Base-by-base conservation (phyloP, 805 yeast species). In the Candida silvicultrix region DNA sequence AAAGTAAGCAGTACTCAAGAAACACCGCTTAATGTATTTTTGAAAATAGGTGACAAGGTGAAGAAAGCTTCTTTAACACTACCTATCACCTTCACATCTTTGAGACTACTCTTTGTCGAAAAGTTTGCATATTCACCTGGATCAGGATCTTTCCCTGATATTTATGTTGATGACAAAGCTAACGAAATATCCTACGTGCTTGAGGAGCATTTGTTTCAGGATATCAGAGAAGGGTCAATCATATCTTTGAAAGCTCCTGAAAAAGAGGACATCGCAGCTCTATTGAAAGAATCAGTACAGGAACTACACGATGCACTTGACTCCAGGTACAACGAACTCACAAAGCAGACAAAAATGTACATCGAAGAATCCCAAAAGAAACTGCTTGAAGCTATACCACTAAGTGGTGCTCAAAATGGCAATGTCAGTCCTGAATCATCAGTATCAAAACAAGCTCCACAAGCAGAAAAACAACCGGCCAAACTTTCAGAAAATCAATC, bases 71-170 rank as follows among this genome's bases (percentile, higher is more conserved):
- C 35, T 4, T 28, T 63, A 4, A 43, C 63, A 1, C 49, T 52
- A 2, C 69, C 73, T 6, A 49, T 63, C 5, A 57, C 65, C 8
- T 65, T 65, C 41, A 70, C 67, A 3, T 70, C 81, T 2, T 56
- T 85, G 32, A 73, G 94, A 40, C 70, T 89, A 2, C 66, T 86
- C 21, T 92, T 92, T 58, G 86, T 90, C 6, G 96, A 92, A 57
- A 86, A 81, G 55, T 90, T 89, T 67, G 88, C 92, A 2, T 89
- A 84, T 60, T 76, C 92, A 0, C 94, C 95, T 0, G 83, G 85
- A 0, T 63, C 78, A 1, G 75, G 79, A 12, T 65, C 77, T 1
- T 88, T 89, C 53, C 97, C 98, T 0, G 85, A 83, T 12, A 76
- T 94, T 23, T 85, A 85, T 55, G 71, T 89, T 6, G 80, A 75